Base-by-base conservation (phyloP, 345 rosid genomes). In the Lumnitzera racemosa region DNA sequence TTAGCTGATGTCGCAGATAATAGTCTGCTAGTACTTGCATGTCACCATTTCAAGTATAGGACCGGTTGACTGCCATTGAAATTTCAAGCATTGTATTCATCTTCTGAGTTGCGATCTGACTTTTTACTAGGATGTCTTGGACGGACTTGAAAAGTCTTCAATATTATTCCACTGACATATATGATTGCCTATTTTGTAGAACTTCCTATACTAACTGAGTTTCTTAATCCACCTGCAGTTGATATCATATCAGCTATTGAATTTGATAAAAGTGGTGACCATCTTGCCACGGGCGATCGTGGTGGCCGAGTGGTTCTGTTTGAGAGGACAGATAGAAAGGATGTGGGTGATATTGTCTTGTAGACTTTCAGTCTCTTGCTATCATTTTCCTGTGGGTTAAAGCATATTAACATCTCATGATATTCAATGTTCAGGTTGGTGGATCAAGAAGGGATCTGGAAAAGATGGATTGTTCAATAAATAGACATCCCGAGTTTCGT, bases 261-360 rank as follows among this genome's bases (percentile, higher is more conserved):
- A 74, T 95, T 95, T 73, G 99, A 95, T 78, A 88, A 78, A 85
- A 80, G 72, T 67, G 99, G 99, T 11, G 87, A 95, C 71, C 97
- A 95, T 81, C 99, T 95, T 61, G 96, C 97, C 55, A 95, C 99
- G 55, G 99, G 99, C 71, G 99, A 95, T 73, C 90, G 99, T 67
- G 99, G 99, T 50, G 99, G 99, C 23, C 87, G 99, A 20, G 99
- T 95, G 59, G 99, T 95, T 77, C 88, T 95, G 46, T 95, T 95
- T 73, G 99, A 95, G 84, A 87, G 96, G 78, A 86, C 95, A 13
- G 97, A 86, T 71, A 62, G 72, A 24, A 85, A 72, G 73, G 89
- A 86, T 76, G 99, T 95, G 69, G 13, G 89, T 72, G 62, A 55
- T 67, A 53, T 55, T 60, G 49, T 53, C 59, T 58, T 59, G 53